These are phyloP conservation scores for Hypoxylon sp. DNA, from an alignment of 2,329 filamentous ascomycete species.

Conservation along the genomic window DNA sequence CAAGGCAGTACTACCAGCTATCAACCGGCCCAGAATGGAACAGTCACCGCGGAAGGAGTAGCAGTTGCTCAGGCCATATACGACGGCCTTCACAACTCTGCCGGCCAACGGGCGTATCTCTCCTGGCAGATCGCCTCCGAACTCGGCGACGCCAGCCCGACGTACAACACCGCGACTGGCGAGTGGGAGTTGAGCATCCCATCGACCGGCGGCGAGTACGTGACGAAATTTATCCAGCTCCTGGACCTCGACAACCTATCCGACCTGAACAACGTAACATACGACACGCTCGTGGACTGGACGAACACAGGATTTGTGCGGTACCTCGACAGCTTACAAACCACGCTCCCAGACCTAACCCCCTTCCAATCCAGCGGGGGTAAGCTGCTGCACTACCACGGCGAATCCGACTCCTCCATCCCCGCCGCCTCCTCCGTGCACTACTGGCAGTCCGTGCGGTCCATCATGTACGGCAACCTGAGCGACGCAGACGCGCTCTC, in stretches of 20 bases:
- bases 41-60: conserved; percentile 55
- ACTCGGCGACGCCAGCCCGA: conserved; percentile 54
- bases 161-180: conserved; percentile 54
- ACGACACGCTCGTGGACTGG: conserved; percentile 70
- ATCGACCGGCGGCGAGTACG: conserved; percentile 56
- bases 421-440: conserved; percentile 68
- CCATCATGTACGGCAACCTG: conserved; percentile 63
- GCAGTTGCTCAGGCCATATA: conserved; percentile 56
- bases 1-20: conserved; percentile 30
- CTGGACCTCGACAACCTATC: conserved; percentile 59
- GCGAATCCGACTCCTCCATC: conserved; percentile 68
- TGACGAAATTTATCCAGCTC: conserved; percentile 61
- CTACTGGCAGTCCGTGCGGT: conserved; percentile 69
- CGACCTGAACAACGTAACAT: conserved; percentile 64
- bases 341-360: conserved; percentile 67
- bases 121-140: conserved; percentile 56
- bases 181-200: conserved; percentile 55
- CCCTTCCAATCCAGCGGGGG: conserved; percentile 65
- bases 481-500: conserved; percentile 57
- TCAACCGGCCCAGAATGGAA: conserved; percentile 55
- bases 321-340: conserved; percentile 66
- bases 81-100: conserved; percentile 55
- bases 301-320: conserved; percentile 64
- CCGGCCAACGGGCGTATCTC: conserved; percentile 56
- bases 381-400: conserved; percentile 72